Conservation (phyloP, 805 yeast species). For the Metschnikowia hibisci region DNA sequence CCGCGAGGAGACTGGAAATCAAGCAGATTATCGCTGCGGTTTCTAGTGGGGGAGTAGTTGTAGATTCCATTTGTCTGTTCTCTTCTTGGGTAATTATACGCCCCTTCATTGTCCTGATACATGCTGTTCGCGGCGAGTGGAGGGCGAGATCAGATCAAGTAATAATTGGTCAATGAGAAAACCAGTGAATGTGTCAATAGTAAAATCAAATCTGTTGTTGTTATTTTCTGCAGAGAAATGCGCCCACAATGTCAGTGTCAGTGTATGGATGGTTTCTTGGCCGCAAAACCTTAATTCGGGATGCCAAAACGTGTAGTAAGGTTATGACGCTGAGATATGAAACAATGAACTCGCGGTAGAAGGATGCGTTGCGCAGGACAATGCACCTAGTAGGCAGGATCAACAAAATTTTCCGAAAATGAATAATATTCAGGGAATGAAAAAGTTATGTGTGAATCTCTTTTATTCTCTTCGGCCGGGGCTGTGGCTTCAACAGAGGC, state of each 20-base stretch:
- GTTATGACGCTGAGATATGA: background rate
- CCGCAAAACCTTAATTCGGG: no score
- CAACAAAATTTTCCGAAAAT: background rate
- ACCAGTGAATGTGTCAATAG: no score
- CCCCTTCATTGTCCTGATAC: constrained; percentile 1
- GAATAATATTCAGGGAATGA: background rate
- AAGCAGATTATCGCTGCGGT: constrained; percentile 14
- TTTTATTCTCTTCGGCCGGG: no score
- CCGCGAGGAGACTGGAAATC: constrained; percentile 13
- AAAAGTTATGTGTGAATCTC: no score
- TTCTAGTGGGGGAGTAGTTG: constrained; percentile 12
- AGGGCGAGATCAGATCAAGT: no score
- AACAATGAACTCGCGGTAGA: constrained; percentile 1
- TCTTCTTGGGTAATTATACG: constrained; percentile 6
- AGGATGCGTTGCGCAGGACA: background rate
- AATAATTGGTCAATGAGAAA: no score
- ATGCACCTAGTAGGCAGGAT: background rate
- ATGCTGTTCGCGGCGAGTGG: background rate
- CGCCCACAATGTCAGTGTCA: no score
- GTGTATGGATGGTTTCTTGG: no score
- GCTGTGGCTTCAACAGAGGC: no score
- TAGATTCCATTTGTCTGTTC: constrained; percentile 13
- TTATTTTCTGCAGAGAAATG: no score
- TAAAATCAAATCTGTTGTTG: no score
- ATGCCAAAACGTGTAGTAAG: no score